Percentiles rank a stretch among this genome's conserved stretches.
phyloP scores from a whole-genome alignment of 495 filamentous ascomycete genomes.

The Pyrenula aspistea region DNA sequence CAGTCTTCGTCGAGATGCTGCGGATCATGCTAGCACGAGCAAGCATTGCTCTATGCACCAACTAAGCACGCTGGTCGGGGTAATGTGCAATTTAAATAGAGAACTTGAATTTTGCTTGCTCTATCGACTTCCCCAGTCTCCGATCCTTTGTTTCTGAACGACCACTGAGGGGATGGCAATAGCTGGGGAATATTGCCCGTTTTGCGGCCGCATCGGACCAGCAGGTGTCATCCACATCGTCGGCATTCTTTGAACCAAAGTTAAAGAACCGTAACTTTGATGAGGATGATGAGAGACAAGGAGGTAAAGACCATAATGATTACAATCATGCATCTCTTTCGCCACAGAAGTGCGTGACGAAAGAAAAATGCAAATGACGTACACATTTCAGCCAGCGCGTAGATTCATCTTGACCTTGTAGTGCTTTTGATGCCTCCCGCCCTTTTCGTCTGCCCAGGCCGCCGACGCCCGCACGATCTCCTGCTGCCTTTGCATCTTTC shows the following conservation, averaged over 20 bases:
- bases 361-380: conserved; percentile 1
- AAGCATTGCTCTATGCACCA: background rate
- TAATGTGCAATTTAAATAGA: background rate
- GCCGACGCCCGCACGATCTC: background rate
- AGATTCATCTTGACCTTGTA: conserved; percentile 2
- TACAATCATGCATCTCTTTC: background rate
- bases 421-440: conserved; percentile 1
- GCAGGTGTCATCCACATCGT: background rate
- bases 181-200: background rate
- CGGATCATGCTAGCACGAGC: conserved; percentile 1
- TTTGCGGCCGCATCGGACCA: background rate
- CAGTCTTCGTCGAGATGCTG: conserved; percentile 1
- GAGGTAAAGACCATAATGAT: conserved; percentile 1
- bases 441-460: conserved; percentile 1
- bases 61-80: background rate
- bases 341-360: background rate
- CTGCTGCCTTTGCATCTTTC: conserved; percentile 2
- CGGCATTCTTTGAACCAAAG: background rate
- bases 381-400: background rate
- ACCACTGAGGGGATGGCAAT: background rate
- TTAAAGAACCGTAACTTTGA: background rate
- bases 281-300: background rate
- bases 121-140: background rate
- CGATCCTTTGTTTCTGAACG: background rate
- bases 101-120: background rate